A percentile compares a stretch with the other conserved stretches of the same genome.
phyloP scores from a whole-genome alignment of 768 basidiomycete species.

The Crassisporium funariophilum region DNA sequence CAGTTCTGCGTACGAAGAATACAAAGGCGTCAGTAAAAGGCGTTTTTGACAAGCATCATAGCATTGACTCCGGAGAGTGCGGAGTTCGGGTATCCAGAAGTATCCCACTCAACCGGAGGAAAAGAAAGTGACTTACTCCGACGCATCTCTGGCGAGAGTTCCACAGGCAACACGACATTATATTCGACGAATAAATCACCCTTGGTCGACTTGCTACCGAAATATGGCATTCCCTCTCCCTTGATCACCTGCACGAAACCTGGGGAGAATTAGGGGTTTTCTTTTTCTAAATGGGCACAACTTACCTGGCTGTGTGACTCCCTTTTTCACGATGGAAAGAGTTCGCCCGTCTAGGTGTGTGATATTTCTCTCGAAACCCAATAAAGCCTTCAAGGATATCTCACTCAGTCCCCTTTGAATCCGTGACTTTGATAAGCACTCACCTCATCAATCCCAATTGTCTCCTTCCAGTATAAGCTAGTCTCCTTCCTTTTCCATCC shows the following conservation, averaged over 20 bases:
- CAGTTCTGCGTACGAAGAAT: conserved; percentile 45
- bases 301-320: conserved; percentile 91
- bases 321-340: conserved; percentile 67
- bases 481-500: conserved; percentile 89
- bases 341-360: conserved; percentile 90
- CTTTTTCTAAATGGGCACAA: conserved; percentile 1
- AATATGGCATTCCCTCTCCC: conserved; percentile 89
- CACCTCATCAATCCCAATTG: conserved; percentile 90
- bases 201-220: conserved; percentile 48
- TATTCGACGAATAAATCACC: conserved; percentile 95
- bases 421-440: conserved; percentile 4
- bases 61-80: neutral
- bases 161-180: conserved; percentile 83
- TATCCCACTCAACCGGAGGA: neutral
- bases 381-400: conserved; percentile 65
- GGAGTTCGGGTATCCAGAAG: neutral
- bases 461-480: conserved; percentile 90
- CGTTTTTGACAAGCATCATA: neutral
- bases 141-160: conserved; percentile 66
- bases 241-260: conserved; percentile 84
- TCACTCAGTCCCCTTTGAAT: neutral
- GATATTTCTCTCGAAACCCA: conserved; percentile 93
- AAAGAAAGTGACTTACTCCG: conserved; percentile 60
- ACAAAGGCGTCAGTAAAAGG: conserved; percentile 7
- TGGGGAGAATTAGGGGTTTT: conserved; percentile 25